phyloP scores from a whole-genome alignment of 2,329 filamentous ascomycete genomes.

The Aphanoascus verrucosus region DNA sequence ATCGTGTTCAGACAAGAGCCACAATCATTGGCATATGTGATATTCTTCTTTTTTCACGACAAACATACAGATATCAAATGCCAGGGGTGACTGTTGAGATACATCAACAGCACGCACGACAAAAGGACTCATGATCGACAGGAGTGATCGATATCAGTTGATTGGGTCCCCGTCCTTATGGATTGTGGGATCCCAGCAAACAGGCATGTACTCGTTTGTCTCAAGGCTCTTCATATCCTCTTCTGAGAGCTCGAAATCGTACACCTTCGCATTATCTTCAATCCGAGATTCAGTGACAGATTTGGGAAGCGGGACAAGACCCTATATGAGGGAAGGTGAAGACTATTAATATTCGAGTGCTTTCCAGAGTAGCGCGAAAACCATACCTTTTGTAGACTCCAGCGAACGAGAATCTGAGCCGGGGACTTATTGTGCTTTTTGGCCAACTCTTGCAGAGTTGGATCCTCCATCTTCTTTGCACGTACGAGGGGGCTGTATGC shows the following conservation, averaged over 20 bases:
- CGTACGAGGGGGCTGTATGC: slow-evolving; percentile 41
- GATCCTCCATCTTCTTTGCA: slow-evolving; percentile 42
- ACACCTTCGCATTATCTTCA: slow-evolving; percentile 49
- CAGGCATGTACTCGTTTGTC: slow-evolving; percentile 46
- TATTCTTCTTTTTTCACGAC: too few species aligned
- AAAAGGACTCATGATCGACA: neutral
- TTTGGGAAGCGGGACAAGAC: slow-evolving; percentile 53
- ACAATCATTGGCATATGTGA: too few species aligned
- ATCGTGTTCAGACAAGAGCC: too few species aligned
- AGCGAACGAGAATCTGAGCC: slow-evolving; percentile 49
- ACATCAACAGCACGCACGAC: neutral
- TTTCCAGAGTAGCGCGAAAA: neutral
- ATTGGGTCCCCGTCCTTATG: slow-evolving; percentile 13
- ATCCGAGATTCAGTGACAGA: slow-evolving; percentile 51
- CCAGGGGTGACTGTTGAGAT: neutral
- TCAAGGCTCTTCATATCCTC: slow-evolving; percentile 49
- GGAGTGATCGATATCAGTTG: neutral
- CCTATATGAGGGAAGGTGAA: slow-evolving; percentile 30
- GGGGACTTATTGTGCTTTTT: slow-evolving; percentile 50
- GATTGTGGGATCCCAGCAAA: slow-evolving; percentile 45
- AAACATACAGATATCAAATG: too few species aligned
- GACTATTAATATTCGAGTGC: neutral
- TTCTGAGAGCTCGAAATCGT: slow-evolving; percentile 49
- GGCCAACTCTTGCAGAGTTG: slow-evolving; percentile 40
- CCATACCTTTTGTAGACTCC: slow-evolving; percentile 48